Base-by-base conservation (phyloP, 345 rosid genomes). In the Durio zibethinus region DNA sequence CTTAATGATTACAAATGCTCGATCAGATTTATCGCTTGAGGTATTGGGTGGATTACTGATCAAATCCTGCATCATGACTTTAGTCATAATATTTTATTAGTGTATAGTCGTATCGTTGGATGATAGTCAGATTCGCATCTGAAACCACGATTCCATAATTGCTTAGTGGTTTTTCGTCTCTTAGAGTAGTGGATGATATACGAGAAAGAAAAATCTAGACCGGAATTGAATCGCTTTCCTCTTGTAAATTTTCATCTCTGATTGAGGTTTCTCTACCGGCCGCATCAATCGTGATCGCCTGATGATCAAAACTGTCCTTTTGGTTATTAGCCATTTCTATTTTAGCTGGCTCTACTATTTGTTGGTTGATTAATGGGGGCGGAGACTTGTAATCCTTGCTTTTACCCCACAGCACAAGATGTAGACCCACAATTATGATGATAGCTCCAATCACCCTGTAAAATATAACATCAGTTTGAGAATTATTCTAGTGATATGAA, bases 351-450 rank as follows among this genome's bases (percentile, higher is more conserved):
- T 33, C 69, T 72, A 81, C 63, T 67, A 71, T 74, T 74, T 79
- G 82, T 57, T 79, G 83, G 9, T 31, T 52, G 2, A 3, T 43
- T 25, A 23, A 31, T 23, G 75, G 64, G 10, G 86, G 36, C 42
- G 79, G 23, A 36, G 81, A 75, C 42, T 79, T 1, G 62, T 90
- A 61, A 80, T 94, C 98, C 79, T 93, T 91, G 80, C 87, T 76
- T 82, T 93, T 94, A 4, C 98, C 97, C 98, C 98, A 94, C 8
- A 93, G 84, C 23, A 94, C 97, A 35, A 91, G 87, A 81, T 89
- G 93, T 33, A 94, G 70, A 31, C 98, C 98, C 68, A 79, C 94
- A 56, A 91, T 91, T 73, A 93, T 89, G 82, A 93, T 80, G 35
- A 77, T 45, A 4, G 98, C 98, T 16, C 98, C 98, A 43, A 91